phyloP scores from a whole-genome alignment of 768 basidiomycete species.

The Termitomyces sp. region DNA sequence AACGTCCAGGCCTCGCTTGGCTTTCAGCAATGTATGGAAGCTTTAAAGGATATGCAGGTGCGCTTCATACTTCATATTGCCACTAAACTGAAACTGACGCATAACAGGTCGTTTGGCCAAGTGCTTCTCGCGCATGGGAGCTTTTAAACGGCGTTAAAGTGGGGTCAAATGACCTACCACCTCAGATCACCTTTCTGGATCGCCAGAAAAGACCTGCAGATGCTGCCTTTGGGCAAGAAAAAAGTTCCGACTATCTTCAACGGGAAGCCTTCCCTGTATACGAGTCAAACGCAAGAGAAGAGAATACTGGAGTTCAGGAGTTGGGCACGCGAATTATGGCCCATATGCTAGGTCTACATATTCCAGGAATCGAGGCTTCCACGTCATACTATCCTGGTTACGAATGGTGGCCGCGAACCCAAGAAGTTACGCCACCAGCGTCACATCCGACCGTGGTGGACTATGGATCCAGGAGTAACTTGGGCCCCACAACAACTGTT shows the following conservation, averaged over 20 bases:
- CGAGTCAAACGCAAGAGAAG: constrained; percentile 24
- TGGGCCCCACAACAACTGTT: constrained; percentile 4
- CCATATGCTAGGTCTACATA: constrained; percentile 67
- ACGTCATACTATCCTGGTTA: constrained; percentile 56
- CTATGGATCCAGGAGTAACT: constrained; percentile 5
- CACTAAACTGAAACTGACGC: constrained; percentile 5
- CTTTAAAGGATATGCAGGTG: constrained; percentile 69
- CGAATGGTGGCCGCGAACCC: constrained; percentile 63
- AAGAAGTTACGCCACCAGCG: constrained; percentile 23
- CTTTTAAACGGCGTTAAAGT: constrained; percentile 67
- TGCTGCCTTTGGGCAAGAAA: constrained; percentile 62
- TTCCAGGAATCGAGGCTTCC: constrained; percentile 63
- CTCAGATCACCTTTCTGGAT: constrained; percentile 37
- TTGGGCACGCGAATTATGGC: constrained; percentile 67
- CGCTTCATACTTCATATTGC: constrained; percentile 18
- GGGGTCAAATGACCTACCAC: constrained; percentile 41
- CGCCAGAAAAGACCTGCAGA: constrained; percentile 59
- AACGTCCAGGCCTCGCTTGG: constrained; percentile 69
- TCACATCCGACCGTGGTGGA: constrained; percentile 18
- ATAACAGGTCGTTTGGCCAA: constrained; percentile 61
- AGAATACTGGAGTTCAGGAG: constrained; percentile 55
- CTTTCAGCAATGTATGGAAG: constrained; percentile 60
- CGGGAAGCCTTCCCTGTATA: constrained; percentile 34
- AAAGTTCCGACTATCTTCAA: constrained; percentile 42
- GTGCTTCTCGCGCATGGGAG: constrained; percentile 63